These are phyloP conservation scores for Hibiscus tridactylites DNA, from an alignment of 345 rosid genomes.

Conservation along the genomic window DNA sequence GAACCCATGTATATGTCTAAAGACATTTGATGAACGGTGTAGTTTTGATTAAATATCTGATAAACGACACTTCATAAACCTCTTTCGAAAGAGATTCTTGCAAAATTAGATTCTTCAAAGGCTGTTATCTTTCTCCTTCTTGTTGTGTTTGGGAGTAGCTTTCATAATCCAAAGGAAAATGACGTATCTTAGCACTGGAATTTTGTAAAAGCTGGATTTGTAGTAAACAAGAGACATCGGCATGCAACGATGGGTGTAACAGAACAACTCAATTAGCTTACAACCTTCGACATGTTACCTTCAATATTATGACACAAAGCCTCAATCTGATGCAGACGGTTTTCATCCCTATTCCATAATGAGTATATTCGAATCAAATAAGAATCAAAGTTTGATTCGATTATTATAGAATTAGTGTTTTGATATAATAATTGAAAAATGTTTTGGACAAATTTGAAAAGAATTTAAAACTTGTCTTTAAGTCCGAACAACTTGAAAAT, in stretches of 20 bases:
- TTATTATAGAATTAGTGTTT: too few species aligned
- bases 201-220: not conserved
- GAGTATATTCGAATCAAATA: not conserved
- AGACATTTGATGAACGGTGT: too few species aligned
- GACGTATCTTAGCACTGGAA: not conserved
- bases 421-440: too few species aligned
- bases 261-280: not conserved
- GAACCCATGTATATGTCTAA: too few species aligned
- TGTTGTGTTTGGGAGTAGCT: not conserved
- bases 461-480: too few species aligned
- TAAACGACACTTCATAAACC: too few species aligned
- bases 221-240: not conserved
- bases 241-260: conserved; percentile 1
- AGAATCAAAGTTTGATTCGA: too few species aligned
- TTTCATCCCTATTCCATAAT: not conserved
- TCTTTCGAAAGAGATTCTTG: not conserved
- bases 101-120: not conserved
- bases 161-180: not conserved
- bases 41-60: too few species aligned
- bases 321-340: not conserved
- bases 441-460: too few species aligned
- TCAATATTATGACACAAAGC: conserved; percentile 1
- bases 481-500: too few species aligned
- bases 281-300: not conserved
- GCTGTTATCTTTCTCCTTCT: not conserved